A percentile compares a stretch with the other conserved stretches of the same genome.
Evolutionary conservation across 2,329 filamentous ascomycete species (phyloP).

Genomic region (Corynespora cassiicola): DNA sequence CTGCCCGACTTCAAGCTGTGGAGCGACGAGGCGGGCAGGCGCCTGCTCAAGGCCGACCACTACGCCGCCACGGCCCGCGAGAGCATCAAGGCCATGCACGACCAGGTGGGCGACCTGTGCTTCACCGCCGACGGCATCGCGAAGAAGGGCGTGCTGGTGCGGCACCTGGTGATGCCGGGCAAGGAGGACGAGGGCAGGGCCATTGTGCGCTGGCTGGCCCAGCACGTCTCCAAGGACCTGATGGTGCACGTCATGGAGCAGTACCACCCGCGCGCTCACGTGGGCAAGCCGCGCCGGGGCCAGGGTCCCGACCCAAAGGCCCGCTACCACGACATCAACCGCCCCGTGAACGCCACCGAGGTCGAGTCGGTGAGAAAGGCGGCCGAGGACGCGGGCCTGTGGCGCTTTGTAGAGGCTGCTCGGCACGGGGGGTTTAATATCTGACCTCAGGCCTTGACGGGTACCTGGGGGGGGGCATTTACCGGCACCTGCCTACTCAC

Average conservation of each 20-base stretch:
- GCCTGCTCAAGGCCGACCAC: conserved; percentile 79
- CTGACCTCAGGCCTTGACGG: conserved; percentile 15
- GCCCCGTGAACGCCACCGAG: conserved; percentile 70
- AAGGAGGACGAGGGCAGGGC: conserved; percentile 74
- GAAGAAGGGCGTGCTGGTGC: conserved; percentile 75
- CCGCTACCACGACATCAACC: conserved; percentile 79
- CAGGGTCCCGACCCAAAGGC: conserved; percentile 51
- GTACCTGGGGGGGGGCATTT: not conserved
- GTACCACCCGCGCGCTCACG: conserved; percentile 80
- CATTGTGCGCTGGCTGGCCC: conserved; percentile 79
- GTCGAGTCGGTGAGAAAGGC: conserved; percentile 70
- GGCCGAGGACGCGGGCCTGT: conserved; percentile 74
- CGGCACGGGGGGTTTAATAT: conserved; percentile 64
- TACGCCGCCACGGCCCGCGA: conserved; percentile 76
- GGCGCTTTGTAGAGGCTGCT: conserved; percentile 76
- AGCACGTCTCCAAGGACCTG: conserved; percentile 74
- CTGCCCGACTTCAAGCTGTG: conserved; percentile 90
- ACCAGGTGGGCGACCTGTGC: conserved; percentile 81
- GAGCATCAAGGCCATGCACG: conserved; percentile 80
- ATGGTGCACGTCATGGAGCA: conserved; percentile 92
- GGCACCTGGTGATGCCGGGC: conserved; percentile 86
- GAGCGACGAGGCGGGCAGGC: conserved; percentile 68
- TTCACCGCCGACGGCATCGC: conserved; percentile 84
- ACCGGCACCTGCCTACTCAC: not conserved
- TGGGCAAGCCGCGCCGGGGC: conserved; percentile 68